Base-by-base conservation (phyloP, 768 basidiomycete genomes). In the Clathrus columnatus region DNA sequence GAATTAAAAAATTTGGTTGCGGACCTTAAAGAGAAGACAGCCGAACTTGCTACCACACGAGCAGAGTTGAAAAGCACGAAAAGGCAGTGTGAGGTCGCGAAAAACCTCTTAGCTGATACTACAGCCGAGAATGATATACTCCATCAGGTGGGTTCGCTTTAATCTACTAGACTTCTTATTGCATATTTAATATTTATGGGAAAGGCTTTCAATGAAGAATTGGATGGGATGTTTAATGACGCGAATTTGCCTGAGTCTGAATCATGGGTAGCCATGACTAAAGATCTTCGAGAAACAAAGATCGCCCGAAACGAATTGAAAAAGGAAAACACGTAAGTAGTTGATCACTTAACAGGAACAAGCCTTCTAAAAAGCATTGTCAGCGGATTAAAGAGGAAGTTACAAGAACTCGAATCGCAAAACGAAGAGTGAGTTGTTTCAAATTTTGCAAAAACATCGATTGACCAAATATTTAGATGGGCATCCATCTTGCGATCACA, bases 121-220 rank as follows among this genome's bases (percentile, higher is more conserved):
- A 87, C 85, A 7, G 77, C 83, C 1, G 93, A 96, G 72, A 88
- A 94, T 68, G 89, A 93, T 63, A 87, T 91, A 66, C 86, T 95
- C 79, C 94, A 93, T 60, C 87, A 92, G 75, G 91, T 92, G 42
- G 62, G 77, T 65, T 4, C 14, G 30, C 3, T 24, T 49, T 26
- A 18, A 4, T 17, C 7, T 18, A 46, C 47, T n/a, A n/a, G n/a
- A 30, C 21, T 28, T 14, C 7, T 24, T 27, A 17, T 45, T 20
- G 14, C 36, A 21, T 23, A 21, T 32, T 7, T 17, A 43, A 11
- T 1, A 28, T 14, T 8, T 10, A n/a, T 1, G 17, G 24, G 27
- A 1, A 59, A 94, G 91, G 87, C 90, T 2, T 94, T 96, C 72
- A 95, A 96, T 66, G 91, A 92, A 65, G 92, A 95, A 66, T 76